A percentile compares a stretch with the other conserved stretches of the same genome.
phyloP scores from a whole-genome alignment of 2,329 filamentous ascomycete genomes.

The Camillea tinctor region DNA sequence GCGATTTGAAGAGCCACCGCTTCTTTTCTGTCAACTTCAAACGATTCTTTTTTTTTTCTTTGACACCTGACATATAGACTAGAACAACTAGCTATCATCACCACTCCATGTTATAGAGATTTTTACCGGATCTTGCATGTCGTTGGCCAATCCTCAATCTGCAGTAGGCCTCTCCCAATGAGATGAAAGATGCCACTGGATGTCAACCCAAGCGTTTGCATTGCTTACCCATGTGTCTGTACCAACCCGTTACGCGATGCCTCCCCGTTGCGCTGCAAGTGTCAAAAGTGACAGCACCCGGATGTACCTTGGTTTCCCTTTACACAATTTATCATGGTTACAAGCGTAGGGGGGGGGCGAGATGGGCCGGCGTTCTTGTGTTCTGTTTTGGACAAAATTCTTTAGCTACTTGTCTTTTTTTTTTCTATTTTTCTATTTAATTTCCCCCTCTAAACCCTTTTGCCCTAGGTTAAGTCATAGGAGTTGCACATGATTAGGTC shows the following conservation, averaged over 20 bases:
- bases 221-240: constrained; percentile 21
- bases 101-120: constrained; percentile 5
- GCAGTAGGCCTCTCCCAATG: constrained; percentile 11
- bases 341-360: constrained; percentile 8
- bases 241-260: constrained; percentile 21
- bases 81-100: background rate
- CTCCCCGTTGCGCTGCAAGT: constrained; percentile 11
- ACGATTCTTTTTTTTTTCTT: background rate
- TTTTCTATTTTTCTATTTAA: constrained; percentile 21
- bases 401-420: constrained; percentile 13
- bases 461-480: constrained; percentile 4
- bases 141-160: constrained; percentile 3
- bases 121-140: constrained; percentile 1
- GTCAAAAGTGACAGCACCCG: constrained; percentile 22
- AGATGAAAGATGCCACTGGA: constrained; percentile 10
- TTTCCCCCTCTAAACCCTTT: constrained; percentile 9
- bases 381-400: too few species aligned
- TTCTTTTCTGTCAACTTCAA: constrained; percentile 1
- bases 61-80: background rate
- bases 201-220: constrained; percentile 28
- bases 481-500: constrained; percentile 19
- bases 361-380: constrained; percentile 19
- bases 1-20: background rate
- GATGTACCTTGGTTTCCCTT: constrained; percentile 15
- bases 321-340: constrained; percentile 7